phyloP scores from a whole-genome alignment of 75 land plant genomes.

The Pseudotsuga menziesii region DNA sequence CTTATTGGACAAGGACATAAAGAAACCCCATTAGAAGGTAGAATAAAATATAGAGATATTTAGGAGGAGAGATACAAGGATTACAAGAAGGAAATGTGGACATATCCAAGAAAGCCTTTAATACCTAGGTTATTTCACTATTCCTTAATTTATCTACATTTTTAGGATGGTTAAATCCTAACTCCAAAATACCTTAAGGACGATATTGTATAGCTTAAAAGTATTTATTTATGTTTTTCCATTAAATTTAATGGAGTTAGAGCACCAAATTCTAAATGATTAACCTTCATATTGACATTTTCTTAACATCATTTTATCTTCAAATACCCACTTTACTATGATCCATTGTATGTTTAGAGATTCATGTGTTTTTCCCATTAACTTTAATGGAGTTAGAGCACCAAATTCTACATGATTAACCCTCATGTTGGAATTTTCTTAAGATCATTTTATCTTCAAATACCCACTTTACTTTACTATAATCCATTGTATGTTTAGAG shows the following conservation, averaged over 20 bases:
- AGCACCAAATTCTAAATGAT: no score
- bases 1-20: no score
- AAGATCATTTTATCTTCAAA: not conserved
- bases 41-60: no score
- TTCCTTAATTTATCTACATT: not conserved
- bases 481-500: not conserved
- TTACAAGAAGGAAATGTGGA: not conserved
- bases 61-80: not conserved
- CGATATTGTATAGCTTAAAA: not conserved
- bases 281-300: not conserved
- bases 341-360: not conserved
- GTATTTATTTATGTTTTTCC: not conserved
- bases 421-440: not conserved
- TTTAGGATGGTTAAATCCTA: not conserved
- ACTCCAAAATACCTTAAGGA: not conserved
- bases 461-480: not conserved
- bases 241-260: no score
- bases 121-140: not conserved
- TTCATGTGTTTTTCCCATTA: not conserved
- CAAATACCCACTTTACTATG: not conserved
- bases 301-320: not conserved
- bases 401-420: no score
- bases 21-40: no score
- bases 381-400: no score
- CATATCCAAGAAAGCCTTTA: not conserved